Evolutionary conservation across 2,329 filamentous ascomycete genomes (phyloP), one percentile per base, ranked within the genome.

Genomic region (Calonectria montana): DNA sequence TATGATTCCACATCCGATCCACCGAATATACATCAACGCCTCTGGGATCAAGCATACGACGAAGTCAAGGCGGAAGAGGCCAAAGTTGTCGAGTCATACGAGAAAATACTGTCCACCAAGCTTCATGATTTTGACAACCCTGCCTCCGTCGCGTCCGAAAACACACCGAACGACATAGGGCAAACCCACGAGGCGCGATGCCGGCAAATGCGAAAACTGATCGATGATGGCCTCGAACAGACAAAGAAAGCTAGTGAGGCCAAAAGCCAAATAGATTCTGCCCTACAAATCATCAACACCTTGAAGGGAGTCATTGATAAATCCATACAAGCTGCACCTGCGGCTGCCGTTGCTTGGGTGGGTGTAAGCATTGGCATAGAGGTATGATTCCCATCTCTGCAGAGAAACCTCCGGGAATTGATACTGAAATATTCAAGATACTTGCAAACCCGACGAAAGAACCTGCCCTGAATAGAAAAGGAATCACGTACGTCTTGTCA

Each of bases 341-440:
- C 83, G 69, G 83, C 83, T 18, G 80, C 82, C 8, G 65, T 84
- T 48, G 78, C 83, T 10, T 86, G 82, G 84, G 78, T 77, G 12
- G 77, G 81, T 13, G 77, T 84, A 25, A 82, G 77, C 69, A 67
- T 84, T 63, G 76, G 63, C 6, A 64, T 86, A 4, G 74, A 84
- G 78, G 83, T 85, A 48, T 59, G 73, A 64, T 29, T 2, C 23
- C 21, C 29, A 31, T 31, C 31, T 37, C 37, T 21, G 12, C 4
- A 3, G 25, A 18, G 15, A 3, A 27, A 25, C 7, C 23, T 27
- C 7, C 31, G n/a, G 21, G 45, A 18, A 25, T 31, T 9, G 61
- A 13, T 31, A 68, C 59, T 35, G 10, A 25, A 8, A 4, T 5
- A 3, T 16, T 21, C 16, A 59, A 84, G 81, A 75, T 84, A 8